Evolutionary conservation across 139 green algal species (phyloP).

Genomic region (Micractinium sp.): DNA sequence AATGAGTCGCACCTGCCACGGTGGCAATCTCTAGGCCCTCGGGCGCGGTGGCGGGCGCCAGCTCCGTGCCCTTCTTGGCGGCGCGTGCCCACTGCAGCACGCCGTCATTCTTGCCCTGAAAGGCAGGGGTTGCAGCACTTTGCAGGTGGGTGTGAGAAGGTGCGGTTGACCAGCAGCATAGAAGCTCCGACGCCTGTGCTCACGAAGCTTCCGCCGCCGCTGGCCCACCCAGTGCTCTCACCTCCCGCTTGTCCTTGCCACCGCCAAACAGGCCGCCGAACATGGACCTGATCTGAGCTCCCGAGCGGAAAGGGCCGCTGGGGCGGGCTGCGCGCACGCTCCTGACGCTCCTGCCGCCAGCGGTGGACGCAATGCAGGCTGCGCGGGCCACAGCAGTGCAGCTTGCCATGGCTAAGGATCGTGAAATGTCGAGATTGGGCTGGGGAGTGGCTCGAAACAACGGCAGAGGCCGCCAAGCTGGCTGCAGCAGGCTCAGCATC

Average conservation of each 20-base stretch:
- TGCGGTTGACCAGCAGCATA: background rate
- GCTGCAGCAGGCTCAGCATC: no score
- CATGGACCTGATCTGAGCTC: background rate
- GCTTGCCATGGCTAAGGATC: background rate
- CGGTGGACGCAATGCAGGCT: background rate
- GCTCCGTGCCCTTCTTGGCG: conserved; percentile 52
- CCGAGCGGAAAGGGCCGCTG: background rate
- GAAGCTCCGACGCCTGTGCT: background rate
- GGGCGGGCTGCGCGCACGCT: background rate
- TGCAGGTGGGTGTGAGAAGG: background rate
- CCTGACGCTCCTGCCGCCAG: background rate
- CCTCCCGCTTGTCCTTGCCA: conserved; percentile 23
- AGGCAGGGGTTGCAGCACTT: background rate
- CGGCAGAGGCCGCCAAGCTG: no score
- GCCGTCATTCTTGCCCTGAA: conserved; percentile 58
- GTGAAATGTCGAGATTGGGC: background rate
- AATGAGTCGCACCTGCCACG: conserved; percentile 24
- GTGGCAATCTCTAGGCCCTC: conserved; percentile 66
- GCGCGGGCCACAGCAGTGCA: background rate
- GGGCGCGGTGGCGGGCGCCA: conserved; percentile 57
- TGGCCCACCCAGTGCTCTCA: background rate
- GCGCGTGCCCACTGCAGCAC: conserved; percentile 50
- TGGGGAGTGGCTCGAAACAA: no score
- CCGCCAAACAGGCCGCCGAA: conserved; percentile 21
- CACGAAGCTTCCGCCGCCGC: background rate